Base-by-base conservation (phyloP, 768 basidiomycete species). In the Trametes punicea region DNA sequence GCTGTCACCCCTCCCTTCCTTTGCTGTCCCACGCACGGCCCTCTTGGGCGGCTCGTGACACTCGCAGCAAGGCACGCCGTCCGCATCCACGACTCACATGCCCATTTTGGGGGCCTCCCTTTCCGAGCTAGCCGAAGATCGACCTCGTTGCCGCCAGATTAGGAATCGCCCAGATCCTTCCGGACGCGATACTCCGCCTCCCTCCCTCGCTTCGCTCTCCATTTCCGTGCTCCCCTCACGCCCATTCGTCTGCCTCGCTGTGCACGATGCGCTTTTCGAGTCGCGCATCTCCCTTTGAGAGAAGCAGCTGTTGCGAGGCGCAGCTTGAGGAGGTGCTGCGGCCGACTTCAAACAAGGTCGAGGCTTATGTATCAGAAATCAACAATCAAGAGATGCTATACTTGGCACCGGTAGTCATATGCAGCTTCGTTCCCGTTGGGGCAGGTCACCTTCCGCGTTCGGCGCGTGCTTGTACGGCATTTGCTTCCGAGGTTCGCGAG, bases 71-170 rank as follows among this genome's bases (percentile, higher is more conserved):
- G 60, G 56, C 60, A 62, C 60, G n/a, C 31, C 42, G 6, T 31
- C 56, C 52, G 30, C 27, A 51, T 55, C 45, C 36, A 47, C 57
- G 45, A 42, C 55, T 31, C 18, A 46, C 41, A 26, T 47, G 30
- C 47, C 58, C 53, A 55, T 45, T 49, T 53, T 26, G 20, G 59
- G 55, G n/a, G 11, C 23, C 55, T 61, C 56, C 60, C 60, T 45
- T 61, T 51, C 60, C 60, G 60, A 61, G 60, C 50, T 49, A 61
- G 55, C 60, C 60, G 60, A 61, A 56, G 60, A 61, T 61, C 60
- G 59, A 60, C 58, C 58, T 59, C 58, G 53, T 59, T 59, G 53
- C 53, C 36, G 8, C 59, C 54, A 49, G 55, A 60, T 60, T 51
- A 13, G 59, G 59, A 50, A 55, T 39, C 59, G 55, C 60, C 60